Evolutionary conservation across 495 filamentous ascomycete genomes (phyloP).

Genomic region (Oidiodendron maius): DNA sequence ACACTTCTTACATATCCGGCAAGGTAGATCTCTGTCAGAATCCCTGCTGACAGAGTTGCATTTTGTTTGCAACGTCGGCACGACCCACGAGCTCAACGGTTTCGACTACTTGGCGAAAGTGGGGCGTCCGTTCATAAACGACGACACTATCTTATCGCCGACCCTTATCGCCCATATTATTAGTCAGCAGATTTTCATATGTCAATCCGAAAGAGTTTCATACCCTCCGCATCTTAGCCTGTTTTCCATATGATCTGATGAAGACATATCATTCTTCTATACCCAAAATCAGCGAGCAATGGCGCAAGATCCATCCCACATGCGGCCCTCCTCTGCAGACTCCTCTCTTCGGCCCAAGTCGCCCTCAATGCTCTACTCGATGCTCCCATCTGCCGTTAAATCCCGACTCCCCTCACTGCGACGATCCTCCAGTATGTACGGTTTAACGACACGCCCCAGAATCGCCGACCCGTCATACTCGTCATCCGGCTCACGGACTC

Average conservation of each 20-base stretch:
- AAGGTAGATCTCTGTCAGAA: too few species aligned
- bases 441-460: constrained; percentile 3
- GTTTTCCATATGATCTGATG: too few species aligned
- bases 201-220: too few species aligned
- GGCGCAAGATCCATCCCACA: not conserved
- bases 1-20: too few species aligned
- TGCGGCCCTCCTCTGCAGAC: constrained; percentile 5
- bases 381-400: constrained; percentile 18
- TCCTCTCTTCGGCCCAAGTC: constrained; percentile 1
- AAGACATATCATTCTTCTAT: too few species aligned
- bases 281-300: too few species aligned
- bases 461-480: not conserved
- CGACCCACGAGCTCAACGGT: constrained; percentile 53
- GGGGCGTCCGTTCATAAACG: constrained; percentile 56
- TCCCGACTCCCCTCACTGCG: constrained; percentile 18
- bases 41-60: too few species aligned
- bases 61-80: constrained; percentile 49
- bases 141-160: constrained; percentile 76
- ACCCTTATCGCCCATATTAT: too few species aligned
- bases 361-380: constrained; percentile 20
- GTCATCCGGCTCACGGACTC: constrained; percentile 10
- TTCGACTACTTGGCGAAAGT: constrained; percentile 61
- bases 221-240: too few species aligned
- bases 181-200: too few species aligned
- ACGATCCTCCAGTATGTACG: constrained; percentile 15